A percentile compares a stretch with the other conserved stretches of the same genome.
These are phyloP conservation scores for Talaromyces sp. DNA, from an alignment of 2,329 filamentous ascomycete species.

Conservation along the genomic window DNA sequence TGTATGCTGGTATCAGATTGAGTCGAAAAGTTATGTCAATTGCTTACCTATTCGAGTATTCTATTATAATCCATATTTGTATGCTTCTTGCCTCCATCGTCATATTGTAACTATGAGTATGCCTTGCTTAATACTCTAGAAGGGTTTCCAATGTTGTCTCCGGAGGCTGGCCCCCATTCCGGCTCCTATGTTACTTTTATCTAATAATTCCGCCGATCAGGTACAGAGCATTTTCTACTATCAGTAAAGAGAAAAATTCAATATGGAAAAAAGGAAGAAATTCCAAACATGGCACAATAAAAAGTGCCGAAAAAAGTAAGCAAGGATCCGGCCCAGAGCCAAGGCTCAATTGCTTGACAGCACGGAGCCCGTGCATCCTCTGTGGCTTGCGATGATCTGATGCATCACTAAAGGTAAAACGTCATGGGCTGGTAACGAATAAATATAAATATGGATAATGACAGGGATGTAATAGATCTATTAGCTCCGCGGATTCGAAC, in stretches of 20 bases:
- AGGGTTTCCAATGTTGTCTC: not conserved
- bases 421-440: not conserved
- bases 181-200: not conserved
- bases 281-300: not conserved
- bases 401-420: conserved; percentile 8
- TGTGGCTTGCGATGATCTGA: conserved; percentile 12
- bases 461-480: conserved; percentile 7
- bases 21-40: not conserved
- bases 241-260: not conserved
- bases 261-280: not conserved
- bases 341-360: not conserved
- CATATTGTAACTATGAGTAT: not conserved
- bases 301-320: not conserved
- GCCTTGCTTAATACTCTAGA: not conserved
- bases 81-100: not conserved
- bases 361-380: conserved; percentile 12
- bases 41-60: not conserved
- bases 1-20: not conserved
- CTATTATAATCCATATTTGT: not conserved
- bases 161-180: not conserved
- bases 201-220: not conserved
- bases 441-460: not conserved
- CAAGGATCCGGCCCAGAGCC: not conserved
- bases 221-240: not conserved
- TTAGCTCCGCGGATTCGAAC: not conserved